A percentile compares a stretch with the other conserved stretches of the same genome.
These are phyloP conservation scores for Croton laevigatus DNA, from an alignment of 441 rosid species.

Conservation along the genomic window DNA sequence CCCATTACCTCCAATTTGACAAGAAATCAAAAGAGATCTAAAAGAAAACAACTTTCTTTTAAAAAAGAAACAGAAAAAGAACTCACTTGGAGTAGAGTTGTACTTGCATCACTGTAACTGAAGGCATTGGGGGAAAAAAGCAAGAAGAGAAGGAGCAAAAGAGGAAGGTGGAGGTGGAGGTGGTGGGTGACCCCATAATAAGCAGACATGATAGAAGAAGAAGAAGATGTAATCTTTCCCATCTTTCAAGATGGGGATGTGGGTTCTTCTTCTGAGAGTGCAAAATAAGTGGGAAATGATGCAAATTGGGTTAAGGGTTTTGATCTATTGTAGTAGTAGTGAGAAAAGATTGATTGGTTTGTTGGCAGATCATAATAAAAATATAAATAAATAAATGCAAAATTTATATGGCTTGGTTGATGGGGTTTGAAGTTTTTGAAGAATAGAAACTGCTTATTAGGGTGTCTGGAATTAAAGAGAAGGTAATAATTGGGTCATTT, in stretches of 20 bases:
- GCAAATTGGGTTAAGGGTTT: background rate
- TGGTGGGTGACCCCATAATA: constrained; percentile 20
- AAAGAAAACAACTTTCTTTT: background rate
- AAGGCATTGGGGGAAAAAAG: constrained; percentile 15
- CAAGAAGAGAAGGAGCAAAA: constrained; percentile 23
- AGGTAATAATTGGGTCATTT: background rate
- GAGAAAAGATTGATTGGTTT: background rate
- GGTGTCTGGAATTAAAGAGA: constrained; percentile 4
- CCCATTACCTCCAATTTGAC: background rate
- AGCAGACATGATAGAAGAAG: constrained; percentile 25
- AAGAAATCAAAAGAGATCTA: constrained; percentile 34
- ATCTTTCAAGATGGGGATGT: constrained; percentile 11
- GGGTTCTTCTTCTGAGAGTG: background rate
- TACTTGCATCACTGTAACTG: constrained; percentile 25
- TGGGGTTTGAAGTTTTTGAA: constrained; percentile 5
- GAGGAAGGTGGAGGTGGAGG: constrained; percentile 15
- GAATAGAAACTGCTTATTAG: background rate
- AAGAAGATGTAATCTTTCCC: background rate
- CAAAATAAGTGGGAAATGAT: constrained; percentile 13
- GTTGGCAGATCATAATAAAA: constrained; percentile 12
- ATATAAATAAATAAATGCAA: constrained; percentile 2
- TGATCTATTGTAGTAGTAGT: background rate
- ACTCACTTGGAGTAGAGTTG: constrained; percentile 4
- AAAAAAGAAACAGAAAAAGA: background rate
- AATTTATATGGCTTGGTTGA: background rate